Base-by-base conservation (phyloP, 2,329 filamentous ascomycete species). In the Fusarium brachygibbosum region DNA sequence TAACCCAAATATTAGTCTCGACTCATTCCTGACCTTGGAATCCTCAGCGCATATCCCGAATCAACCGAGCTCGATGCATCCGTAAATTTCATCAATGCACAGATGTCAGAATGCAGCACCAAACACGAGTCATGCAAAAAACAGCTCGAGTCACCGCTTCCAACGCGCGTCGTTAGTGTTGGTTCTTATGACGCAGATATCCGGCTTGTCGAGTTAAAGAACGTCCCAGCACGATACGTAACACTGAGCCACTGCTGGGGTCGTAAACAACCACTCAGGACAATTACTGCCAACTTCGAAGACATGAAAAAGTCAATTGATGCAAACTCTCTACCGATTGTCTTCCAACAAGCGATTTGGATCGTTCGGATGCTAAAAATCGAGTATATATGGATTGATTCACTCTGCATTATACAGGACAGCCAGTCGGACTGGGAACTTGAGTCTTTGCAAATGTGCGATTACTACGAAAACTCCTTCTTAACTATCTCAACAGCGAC, bases 221-320 rank as follows among this genome's bases (percentile, higher is more conserved):
- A 25, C 23, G 23, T 25, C 23, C 23, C 23, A 25, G 23, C 23
- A 25, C 23, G 23, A 25, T 50, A 50, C 7, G 12, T 19, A 13
- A 38, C 48, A 14, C 16, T 50, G 17, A 50, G 48, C 7, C 48
- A 50, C 23, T 50, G 48, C 12, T 50, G 48, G 48, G 48, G 48
- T 5, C 16, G 9, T 2, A 16, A 50, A 8, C 48, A 50, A 2
- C 48, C 48, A 12, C 10, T 37, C 0, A 37, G 2, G 5, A 38
- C 48, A 0, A 37, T 19, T 0, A 0, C 2, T 3, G 19, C 48
- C 4, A 50, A 38, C 3, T 3, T 50, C 2, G 34, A 2, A 6
- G 7, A n/a, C 6, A 5, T 50, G 34, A 50, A 12, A 1, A 6
- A 14, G 0, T 10, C 0, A 0, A 29, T 50, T n/a, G 5, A 25